Evolutionary conservation across 768 basidiomycete species (phyloP).

Genomic region (Terana coerulea): DNA sequence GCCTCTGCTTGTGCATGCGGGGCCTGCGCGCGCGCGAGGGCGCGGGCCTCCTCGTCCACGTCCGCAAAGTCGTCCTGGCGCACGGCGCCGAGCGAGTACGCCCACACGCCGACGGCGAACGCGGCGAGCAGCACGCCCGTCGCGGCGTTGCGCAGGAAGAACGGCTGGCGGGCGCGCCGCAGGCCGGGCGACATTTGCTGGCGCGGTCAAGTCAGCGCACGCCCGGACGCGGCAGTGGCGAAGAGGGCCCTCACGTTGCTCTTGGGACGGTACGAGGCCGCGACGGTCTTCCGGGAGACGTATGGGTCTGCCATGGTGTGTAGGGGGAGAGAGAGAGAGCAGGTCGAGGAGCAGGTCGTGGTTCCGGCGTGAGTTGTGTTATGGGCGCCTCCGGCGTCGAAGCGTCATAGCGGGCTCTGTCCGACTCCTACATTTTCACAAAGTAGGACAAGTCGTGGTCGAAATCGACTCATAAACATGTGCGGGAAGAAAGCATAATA

Average conservation of each 20-base stretch:
- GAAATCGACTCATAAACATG: no score
- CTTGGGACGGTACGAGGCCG: constrained; percentile 35
- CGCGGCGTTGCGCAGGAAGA: constrained; percentile 71
- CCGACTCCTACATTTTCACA: no score
- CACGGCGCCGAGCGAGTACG: constrained; percentile 91
- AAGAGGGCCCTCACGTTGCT: constrained; percentile 28
- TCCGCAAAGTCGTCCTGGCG: constrained; percentile 92
- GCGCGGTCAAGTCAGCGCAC: constrained; percentile 3
- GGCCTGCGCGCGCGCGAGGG: constrained; percentile 37
- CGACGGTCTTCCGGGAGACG: constrained; percentile 29
- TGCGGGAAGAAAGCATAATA: no score
- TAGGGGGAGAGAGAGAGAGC: background rate
- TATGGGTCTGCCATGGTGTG: constrained; percentile 20
- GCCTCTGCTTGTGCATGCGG: constrained; percentile 21
- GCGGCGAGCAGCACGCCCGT: constrained; percentile 68
- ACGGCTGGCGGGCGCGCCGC: constrained; percentile 83
- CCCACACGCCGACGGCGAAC: constrained; percentile 81
- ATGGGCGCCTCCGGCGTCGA: background rate
- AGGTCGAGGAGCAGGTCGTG: background rate
- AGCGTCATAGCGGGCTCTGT: no score
- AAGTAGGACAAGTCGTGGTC: no score
- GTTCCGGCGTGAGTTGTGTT: constrained; percentile 1
- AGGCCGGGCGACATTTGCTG: constrained; percentile 88
- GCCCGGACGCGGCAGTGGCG: constrained; percentile 4
- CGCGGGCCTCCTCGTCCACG: constrained; percentile 72